Percentiles rank a stretch among this genome's conserved stretches.
These are phyloP conservation scores for Leishmania arabica DNA, from an alignment of 208 protist genomes.

Conservation along the genomic window DNA sequence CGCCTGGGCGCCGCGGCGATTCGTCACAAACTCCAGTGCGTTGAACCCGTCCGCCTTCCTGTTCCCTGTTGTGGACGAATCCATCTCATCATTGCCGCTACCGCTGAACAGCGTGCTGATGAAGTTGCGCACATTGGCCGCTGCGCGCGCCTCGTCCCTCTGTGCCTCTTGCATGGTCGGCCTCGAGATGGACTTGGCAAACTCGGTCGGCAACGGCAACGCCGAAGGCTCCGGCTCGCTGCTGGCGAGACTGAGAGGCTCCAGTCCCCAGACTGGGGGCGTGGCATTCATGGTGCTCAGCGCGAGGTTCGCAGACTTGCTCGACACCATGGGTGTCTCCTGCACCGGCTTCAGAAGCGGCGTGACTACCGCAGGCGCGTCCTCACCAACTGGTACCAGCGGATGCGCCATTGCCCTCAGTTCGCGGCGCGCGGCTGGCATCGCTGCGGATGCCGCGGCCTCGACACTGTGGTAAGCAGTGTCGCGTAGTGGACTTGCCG, in stretches of 20 bases:
- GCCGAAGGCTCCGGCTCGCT: not conserved
- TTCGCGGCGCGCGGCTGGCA: conserved; percentile 6
- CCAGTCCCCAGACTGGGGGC: not conserved
- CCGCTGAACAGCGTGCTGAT: conserved; percentile 37
- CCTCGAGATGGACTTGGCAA: conserved; percentile 30
- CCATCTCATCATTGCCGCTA: not conserved
- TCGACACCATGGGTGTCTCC: conserved; percentile 4
- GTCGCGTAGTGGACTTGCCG: conserved; percentile 40
- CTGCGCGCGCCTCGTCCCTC: conserved; percentile 22
- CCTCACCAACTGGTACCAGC: conserved; percentile 37
- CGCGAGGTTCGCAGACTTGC: not conserved
- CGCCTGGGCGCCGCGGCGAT: conserved; percentile 12
- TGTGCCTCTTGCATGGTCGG: conserved; percentile 20
- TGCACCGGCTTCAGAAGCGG: not conserved
- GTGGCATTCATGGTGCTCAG: not conserved
- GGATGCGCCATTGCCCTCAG: conserved; percentile 7
- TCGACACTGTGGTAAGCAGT: conserved; percentile 1
- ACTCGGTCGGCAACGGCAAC: conserved; percentile 20
- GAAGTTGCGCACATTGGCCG: conserved; percentile 38
- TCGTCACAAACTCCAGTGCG: conserved; percentile 37
- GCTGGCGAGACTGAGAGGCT: not conserved
- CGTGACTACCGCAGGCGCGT: conserved; percentile 6
- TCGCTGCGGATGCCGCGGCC: not conserved
- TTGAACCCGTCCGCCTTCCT: conserved; percentile 32
- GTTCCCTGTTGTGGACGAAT: conserved; percentile 12